Percentiles rank a stretch among this genome's conserved stretches.
These are phyloP conservation scores for Haematococcus sp. DNA, from an alignment of 139 green algal species.

Conservation along the genomic window DNA sequence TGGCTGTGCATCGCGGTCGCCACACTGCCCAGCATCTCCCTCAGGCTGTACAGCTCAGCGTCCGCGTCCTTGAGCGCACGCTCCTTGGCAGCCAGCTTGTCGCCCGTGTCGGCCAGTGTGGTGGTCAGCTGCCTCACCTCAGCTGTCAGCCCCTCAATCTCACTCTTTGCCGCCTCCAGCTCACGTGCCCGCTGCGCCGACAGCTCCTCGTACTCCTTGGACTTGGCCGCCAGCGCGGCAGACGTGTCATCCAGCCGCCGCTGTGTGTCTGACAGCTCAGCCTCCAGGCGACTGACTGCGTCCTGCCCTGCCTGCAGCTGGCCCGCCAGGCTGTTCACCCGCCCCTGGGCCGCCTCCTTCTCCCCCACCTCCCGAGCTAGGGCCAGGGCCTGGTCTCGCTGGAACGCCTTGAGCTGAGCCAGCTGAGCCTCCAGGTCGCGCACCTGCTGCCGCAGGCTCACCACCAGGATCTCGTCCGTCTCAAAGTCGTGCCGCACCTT, in stretches of 20 bases:
- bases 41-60: not conserved
- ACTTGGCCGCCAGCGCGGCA: not conserved
- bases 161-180: not conserved
- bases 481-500: slow-evolving; percentile 6
- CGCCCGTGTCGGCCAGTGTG: not conserved
- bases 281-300: not conserved
- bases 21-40: slow-evolving; percentile 11
- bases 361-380: not conserved
- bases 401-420: slow-evolving; percentile 15
- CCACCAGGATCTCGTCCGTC: slow-evolving; percentile 15
- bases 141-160: not conserved
- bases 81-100: not conserved
- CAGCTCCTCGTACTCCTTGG: not conserved
- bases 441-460: slow-evolving; percentile 5
- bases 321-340: not conserved
- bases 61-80: not conserved
- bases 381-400: slow-evolving; percentile 14
- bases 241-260: not conserved
- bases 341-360: slow-evolving; percentile 1
- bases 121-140: not conserved
- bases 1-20: not conserved
- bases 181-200: not conserved
- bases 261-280: not conserved
- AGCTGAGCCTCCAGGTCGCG: slow-evolving; percentile 14
- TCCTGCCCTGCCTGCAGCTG: not conserved